Conservation (phyloP, 208 protist species). For the Leishmania mexicana region DNA sequence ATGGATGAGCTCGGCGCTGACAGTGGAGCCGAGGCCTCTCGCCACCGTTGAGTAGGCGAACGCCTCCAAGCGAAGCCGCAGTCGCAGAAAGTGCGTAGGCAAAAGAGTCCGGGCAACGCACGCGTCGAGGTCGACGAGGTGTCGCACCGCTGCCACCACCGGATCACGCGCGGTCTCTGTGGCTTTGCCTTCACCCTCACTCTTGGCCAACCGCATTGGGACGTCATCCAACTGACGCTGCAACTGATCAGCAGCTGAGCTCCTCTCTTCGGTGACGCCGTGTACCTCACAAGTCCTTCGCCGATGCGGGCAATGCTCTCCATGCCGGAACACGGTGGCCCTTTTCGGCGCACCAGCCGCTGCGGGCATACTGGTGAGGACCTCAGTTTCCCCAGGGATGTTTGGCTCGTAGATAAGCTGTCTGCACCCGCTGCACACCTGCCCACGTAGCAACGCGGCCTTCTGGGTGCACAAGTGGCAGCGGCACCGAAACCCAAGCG, state of each 20-base stretch:
- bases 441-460: conserved; percentile 48
- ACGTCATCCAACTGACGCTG: conserved; percentile 17
- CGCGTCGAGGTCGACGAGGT: conserved; percentile 53
- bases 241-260: conserved; percentile 5
- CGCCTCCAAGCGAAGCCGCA: conserved; percentile 49
- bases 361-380: background rate
- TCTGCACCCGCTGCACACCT: conserved; percentile 52
- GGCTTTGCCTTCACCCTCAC: background rate
- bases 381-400: background rate
- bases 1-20: conserved; percentile 46
- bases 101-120: conserved; percentile 33
- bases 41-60: conserved; percentile 44
- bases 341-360: background rate
- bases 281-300: background rate
- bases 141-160: conserved; percentile 31
- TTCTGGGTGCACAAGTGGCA: conserved; percentile 51
- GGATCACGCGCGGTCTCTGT: background rate
- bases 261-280: background rate
- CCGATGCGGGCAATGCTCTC: conserved; percentile 8
- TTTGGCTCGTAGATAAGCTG: conserved; percentile 39
- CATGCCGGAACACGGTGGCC: conserved; percentile 19
- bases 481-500: conserved; percentile 47
- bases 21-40: conserved; percentile 26
- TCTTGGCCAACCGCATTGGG: background rate
- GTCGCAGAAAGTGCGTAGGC: conserved; percentile 56